Base-by-base conservation (phyloP, 768 basidiomycete species). In the Pholiota conissans region DNA sequence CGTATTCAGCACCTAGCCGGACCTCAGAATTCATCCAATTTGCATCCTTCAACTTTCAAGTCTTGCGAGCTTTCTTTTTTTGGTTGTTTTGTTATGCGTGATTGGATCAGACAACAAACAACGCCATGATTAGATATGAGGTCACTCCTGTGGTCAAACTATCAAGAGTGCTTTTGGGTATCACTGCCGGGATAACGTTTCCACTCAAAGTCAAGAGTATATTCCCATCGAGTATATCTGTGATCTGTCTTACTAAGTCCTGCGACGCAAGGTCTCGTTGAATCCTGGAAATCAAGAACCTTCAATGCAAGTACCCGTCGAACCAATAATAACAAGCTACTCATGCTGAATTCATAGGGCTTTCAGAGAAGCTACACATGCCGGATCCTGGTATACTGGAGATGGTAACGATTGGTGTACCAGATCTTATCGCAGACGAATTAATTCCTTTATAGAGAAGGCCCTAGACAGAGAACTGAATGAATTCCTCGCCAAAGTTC, bases 371-470 rank as follows among this genome's bases (percentile, higher is more conserved):
- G 90, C 94, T 1, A 85, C 89, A 1, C 95, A 98, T 75, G 94
- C 94, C 2, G 90, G 89, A 34, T 87, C 85, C 57, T 98, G 96
- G 96, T 98, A 98, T 73, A 85, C 84, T 18, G 78, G 71, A 46
- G 76, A 91, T 63, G 78, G 93, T 90, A 58, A 24, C 13, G 42
- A 59, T 28, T 14, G n/a, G n/a, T n/a, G n/a, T n/a, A 27, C 24
- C n/a, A 54, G 69, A 68, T 40, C 20, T 5, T 59, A 52, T 34
- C 58, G 24, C 48, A 34, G 18, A 30, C 11, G 16, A 57, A 50
- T 56, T 62, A 49, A 63, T 59, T 18, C 30, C 42, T 55, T 51
- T 56, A 26, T 65, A 95, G 91, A 73, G 4, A 65, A 74, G 32
- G 71, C 81, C 53, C 81, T 98, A 20, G 69, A 84, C 60, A 56